Evolutionary conservation across 106 monocot genomes (phyloP).

Genomic region (Agapanthus africanus): DNA sequence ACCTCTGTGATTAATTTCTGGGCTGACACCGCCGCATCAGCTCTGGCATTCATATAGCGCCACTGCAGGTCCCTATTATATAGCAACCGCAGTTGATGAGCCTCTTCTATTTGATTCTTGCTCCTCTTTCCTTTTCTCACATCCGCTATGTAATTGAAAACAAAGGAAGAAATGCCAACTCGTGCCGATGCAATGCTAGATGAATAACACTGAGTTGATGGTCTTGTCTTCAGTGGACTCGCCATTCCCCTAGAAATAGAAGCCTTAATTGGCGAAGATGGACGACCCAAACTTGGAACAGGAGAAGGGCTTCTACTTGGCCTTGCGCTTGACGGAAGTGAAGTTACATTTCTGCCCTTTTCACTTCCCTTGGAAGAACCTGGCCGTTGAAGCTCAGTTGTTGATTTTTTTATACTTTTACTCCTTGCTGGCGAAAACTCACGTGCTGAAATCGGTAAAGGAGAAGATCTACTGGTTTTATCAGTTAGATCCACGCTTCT

Average conservation of each 20-base stretch:
- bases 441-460: background rate
- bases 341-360: slow-evolving; percentile 9
- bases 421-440: slow-evolving; percentile 3
- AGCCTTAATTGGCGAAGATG: slow-evolving; percentile 26
- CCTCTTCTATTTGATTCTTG: slow-evolving; percentile 31
- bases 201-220: slow-evolving; percentile 37
- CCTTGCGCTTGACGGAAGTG: slow-evolving; percentile 2
- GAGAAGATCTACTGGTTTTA: slow-evolving; percentile 22
- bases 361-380: slow-evolving; percentile 19
- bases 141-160: slow-evolving; percentile 27
- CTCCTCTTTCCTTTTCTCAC: slow-evolving; percentile 36
- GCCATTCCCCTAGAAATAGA: slow-evolving; percentile 10
- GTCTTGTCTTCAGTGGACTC: slow-evolving; percentile 28
- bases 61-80: slow-evolving; percentile 72
- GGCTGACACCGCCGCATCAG: slow-evolving; percentile 27
- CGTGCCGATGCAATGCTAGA: slow-evolving; percentile 13
- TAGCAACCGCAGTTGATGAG: slow-evolving; percentile 44
- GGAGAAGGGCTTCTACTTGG: slow-evolving; percentile 9
- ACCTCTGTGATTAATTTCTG: slow-evolving; percentile 75
- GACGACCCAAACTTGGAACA: background rate
- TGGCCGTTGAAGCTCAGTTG: slow-evolving; percentile 11
- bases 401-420: slow-evolving; percentile 17
- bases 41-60: slow-evolving; percentile 67
- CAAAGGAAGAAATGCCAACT: slow-evolving; percentile 13
- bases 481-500: slow-evolving; percentile 23